phyloP scores from a whole-genome alignment of 371 early-diverging fungal species.

The Caulochytrium protostelioides region DNA sequence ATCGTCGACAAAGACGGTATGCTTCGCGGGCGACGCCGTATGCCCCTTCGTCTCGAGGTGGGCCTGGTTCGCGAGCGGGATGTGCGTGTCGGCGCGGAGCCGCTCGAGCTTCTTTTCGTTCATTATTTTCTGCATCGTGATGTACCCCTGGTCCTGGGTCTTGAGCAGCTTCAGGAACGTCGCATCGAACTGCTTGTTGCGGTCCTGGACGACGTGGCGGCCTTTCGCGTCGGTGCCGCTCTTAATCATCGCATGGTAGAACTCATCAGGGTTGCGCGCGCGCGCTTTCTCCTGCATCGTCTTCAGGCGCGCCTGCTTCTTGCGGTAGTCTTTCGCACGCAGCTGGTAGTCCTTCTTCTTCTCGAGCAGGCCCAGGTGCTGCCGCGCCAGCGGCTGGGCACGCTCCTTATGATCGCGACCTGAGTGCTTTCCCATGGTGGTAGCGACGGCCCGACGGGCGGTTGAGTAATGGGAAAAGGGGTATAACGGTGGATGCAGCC shows the following conservation, averaged over 20 bases:
- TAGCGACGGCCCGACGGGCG: too few relatives aligned
- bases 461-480: too few relatives aligned
- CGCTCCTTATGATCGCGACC: slow-evolving; percentile 92
- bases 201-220: slow-evolving; percentile 44
- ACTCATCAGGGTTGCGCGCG: slow-evolving; percentile 84
- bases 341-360: slow-evolving; percentile 93
- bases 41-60: slow-evolving; percentile 23
- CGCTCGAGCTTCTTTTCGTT: slow-evolving; percentile 54
- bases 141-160: slow-evolving; percentile 76
- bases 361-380: slow-evolving; percentile 64
- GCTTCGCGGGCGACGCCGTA: slow-evolving; percentile 27
- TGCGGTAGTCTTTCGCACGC: slow-evolving; percentile 75
- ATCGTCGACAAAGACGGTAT: slow-evolving; percentile 74
- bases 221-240: slow-evolving; percentile 55
- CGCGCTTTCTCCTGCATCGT: slow-evolving; percentile 64
- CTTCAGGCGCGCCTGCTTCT: slow-evolving; percentile 60
- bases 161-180: slow-evolving; percentile 65
- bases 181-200: slow-evolving; percentile 43
- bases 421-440: too few relatives aligned
- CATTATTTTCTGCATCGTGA: slow-evolving; percentile 51
- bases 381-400: slow-evolving; percentile 46
- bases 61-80: slow-evolving; percentile 18
- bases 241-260: slow-evolving; percentile 89
- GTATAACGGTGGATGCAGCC: too few relatives aligned
- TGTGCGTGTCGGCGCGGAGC: slow-evolving; percentile 37